Evolutionary conservation across 2,329 filamentous ascomycete species (phyloP).

Genomic region (Ceratocystis destructans): DNA sequence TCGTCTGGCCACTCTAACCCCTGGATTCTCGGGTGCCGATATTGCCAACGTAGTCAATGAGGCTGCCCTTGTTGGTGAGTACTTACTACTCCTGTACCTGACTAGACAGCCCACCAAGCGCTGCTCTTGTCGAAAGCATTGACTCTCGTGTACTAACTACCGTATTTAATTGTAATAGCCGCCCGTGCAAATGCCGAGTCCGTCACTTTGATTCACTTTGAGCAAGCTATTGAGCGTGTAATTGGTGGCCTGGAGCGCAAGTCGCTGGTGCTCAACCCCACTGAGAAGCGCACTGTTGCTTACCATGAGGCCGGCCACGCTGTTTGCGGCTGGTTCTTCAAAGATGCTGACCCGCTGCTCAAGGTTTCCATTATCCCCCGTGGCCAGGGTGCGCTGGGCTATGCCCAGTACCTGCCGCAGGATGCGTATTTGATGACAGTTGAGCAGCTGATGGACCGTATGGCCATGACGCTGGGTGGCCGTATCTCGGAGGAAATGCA

Average conservation of each 20-base stretch:
- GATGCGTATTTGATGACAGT: constrained; percentile 95
- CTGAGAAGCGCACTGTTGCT: constrained; percentile 90
- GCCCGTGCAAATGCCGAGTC: constrained; percentile 67
- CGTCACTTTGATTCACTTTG: constrained; percentile 83
- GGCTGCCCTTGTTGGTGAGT: constrained; percentile 83
- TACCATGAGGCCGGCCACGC: constrained; percentile 98
- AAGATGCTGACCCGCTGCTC: constrained; percentile 88
- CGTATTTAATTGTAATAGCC: constrained; percentile 36
- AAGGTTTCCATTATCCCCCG: constrained; percentile 98
- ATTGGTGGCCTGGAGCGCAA: constrained; percentile 96
- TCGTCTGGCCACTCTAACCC: constrained; percentile 79
- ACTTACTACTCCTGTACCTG: too few species aligned
- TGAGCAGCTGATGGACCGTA: constrained; percentile 94
- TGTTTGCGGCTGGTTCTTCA: constrained; percentile 96
- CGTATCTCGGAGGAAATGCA: constrained; percentile 92
- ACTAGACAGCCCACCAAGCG: background rate
- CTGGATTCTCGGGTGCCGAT: constrained; percentile 92
- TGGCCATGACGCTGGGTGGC: constrained; percentile 97
- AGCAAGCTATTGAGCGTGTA: constrained; percentile 93
- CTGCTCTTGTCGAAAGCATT: background rate
- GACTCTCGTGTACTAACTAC: background rate
- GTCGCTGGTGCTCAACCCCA: constrained; percentile 79
- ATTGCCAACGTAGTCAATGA: constrained; percentile 99
- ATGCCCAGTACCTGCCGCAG: constrained; percentile 90
- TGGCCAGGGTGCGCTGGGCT: constrained; percentile 82